phyloP scores from a whole-genome alignment of 495 filamentous ascomycete genomes.

The Bacidia rubella region DNA sequence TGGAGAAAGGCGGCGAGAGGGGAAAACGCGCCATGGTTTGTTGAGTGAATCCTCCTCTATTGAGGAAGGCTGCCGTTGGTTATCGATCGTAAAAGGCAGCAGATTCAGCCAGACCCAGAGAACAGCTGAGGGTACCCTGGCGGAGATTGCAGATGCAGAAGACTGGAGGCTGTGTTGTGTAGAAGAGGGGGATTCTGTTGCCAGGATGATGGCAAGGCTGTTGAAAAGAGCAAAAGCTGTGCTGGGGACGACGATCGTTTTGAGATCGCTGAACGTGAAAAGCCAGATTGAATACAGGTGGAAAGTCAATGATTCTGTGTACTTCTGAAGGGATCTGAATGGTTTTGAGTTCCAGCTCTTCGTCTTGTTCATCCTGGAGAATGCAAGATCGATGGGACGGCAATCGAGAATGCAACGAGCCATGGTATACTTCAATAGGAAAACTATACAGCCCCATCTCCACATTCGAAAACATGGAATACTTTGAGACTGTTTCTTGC shows the following conservation, averaged over 20 bases:
- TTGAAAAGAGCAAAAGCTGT: constrained; percentile 21
- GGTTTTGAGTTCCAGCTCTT: too few species aligned
- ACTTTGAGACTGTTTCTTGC: too few species aligned
- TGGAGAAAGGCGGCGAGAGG: constrained; percentile 25
- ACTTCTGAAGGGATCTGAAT: too few species aligned
- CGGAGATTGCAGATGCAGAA: neutral
- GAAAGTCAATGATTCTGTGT: neutral
- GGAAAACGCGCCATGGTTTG: constrained; percentile 47
- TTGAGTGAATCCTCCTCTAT: constrained; percentile 40
- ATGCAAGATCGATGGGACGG: too few species aligned
- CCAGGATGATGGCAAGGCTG: neutral
- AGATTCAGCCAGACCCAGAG: constrained; percentile 24
- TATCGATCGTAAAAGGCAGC: constrained; percentile 32
- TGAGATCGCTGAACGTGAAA: constrained; percentile 29
- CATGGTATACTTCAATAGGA: too few species aligned
- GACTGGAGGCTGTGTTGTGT: constrained; percentile 2
- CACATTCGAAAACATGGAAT: too few species aligned
- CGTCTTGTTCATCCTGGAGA: too few species aligned
- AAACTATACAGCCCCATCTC: too few species aligned
- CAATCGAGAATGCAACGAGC: too few species aligned
- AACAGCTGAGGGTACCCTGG: constrained; percentile 10
- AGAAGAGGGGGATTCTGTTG: neutral
- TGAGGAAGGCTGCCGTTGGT: constrained; percentile 35
- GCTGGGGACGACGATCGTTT: constrained; percentile 28
- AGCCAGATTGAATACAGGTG: constrained; percentile 26